phyloP scores from a whole-genome alignment of 306 rosid genomes.

The Castanea sativa region DNA sequence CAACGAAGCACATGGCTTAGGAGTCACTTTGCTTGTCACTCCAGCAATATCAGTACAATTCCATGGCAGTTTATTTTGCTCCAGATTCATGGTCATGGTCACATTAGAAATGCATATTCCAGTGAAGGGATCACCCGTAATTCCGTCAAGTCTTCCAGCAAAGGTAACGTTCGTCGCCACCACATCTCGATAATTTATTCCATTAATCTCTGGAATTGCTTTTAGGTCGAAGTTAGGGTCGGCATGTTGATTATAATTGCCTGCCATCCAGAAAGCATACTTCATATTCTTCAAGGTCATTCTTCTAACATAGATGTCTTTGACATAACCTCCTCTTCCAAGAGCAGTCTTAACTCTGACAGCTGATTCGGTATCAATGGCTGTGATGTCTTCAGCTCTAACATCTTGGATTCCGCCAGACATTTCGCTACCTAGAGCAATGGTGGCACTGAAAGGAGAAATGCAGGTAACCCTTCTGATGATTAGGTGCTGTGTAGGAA shows the following conservation, averaged over 20 bases:
- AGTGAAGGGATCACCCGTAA: constrained; percentile 40
- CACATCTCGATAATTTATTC: constrained; percentile 51
- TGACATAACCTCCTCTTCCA: constrained; percentile 71
- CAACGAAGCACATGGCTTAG: constrained; percentile 50
- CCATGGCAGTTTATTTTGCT: constrained; percentile 49
- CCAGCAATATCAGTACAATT: constrained; percentile 58
- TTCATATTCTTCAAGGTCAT: constrained; percentile 52
- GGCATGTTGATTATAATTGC: constrained; percentile 54
- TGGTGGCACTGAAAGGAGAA: constrained; percentile 56
- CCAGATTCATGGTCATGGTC: constrained; percentile 13
- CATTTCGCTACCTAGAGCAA: constrained; percentile 90
- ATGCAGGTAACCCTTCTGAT: constrained; percentile 58
- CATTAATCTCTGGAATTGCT: constrained; percentile 50
- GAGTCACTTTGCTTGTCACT: constrained; percentile 48
- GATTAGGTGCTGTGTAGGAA: constrained; percentile 49
- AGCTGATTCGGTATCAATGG: constrained; percentile 56
- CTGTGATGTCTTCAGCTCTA: constrained; percentile 54
- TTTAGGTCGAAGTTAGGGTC: constrained; percentile 42
- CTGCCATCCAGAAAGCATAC: constrained; percentile 70
- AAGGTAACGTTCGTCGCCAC: constrained; percentile 47
- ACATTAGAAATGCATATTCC: constrained; percentile 66
- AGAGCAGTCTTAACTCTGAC: constrained; percentile 58
- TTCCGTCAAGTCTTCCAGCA: constrained; percentile 54
- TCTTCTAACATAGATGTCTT: constrained; percentile 53
- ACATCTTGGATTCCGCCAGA: constrained; percentile 75